Base-by-base conservation (phyloP, 257 asterid species). In the Misopates orontium region DNA sequence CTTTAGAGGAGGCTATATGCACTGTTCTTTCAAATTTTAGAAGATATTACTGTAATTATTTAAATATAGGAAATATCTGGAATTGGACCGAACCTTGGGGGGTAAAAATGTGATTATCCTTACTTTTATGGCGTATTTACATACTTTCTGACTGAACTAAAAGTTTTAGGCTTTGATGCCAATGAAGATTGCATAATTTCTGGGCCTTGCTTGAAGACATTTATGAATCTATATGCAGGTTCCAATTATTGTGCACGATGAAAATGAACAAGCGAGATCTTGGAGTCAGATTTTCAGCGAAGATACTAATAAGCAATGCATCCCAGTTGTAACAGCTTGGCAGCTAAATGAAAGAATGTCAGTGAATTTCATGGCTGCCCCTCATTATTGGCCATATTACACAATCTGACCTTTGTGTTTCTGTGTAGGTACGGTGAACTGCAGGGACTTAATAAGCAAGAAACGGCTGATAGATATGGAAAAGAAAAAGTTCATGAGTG, bases 311-410 rank as follows among this genome's bases (percentile, higher is more conserved):
- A 85, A 82, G 72, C 96, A 88, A 66, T 94, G 96, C 59, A 82
- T 94, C 60, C 99, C 99, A 23, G 99, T 94, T 72, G 59, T 90
- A 55, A 88, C 96, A 58, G 96, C 99, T 50, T 94, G 99, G 99
- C 99, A 90, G 70, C 81, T 94, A 60, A 94, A 94, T 11, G 99
- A 94, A 78, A 84, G 99, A 85, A 94, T 94, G 99, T 90, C 68
- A 78, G 69, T 68, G 13, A 21, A 40, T 8, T 19, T 51, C 52
- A 22, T 20, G n/a, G 16, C 10, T 24, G 56, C 22, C 56, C 41
- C 17, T 64, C 18, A 20, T 24, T 60, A 0, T 41, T 48, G 22
- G 41, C 44, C 20, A 23, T 18, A 31, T 64, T 52, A 13, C 39
- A 64, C 18, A 60, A 62, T 16, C 15, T 7, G 18, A 71, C 64